These are phyloP conservation scores for Aspergillus eucalypticola DNA, from an alignment of 2,329 filamentous ascomycete species.

Conservation along the genomic window DNA sequence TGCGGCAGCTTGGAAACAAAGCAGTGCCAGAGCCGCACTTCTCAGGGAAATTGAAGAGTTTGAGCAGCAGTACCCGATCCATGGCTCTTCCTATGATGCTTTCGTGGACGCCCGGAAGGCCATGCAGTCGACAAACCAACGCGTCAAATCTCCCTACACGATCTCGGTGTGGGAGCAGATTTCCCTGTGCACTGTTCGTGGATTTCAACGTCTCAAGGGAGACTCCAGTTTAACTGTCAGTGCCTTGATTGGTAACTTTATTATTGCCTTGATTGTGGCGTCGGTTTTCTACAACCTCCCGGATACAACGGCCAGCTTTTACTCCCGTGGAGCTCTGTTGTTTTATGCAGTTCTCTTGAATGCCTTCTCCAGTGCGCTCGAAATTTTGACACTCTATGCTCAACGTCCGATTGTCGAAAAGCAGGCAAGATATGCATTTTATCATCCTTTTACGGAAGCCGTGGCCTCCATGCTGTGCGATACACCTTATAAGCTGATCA, in stretches of 20 bases:
- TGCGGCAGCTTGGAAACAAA: slow-evolving; percentile 54
- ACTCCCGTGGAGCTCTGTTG: slow-evolving; percentile 70
- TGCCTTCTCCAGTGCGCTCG: slow-evolving; percentile 73
- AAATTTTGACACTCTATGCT: slow-evolving; percentile 39
- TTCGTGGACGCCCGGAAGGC: slow-evolving; percentile 38
- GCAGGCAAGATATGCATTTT: slow-evolving; percentile 19
- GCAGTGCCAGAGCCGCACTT: slow-evolving; percentile 43
- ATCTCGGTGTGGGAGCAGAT: slow-evolving; percentile 74
- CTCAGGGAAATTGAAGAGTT: slow-evolving; percentile 42
- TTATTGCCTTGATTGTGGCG: slow-evolving; percentile 72
- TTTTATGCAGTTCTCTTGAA: slow-evolving; percentile 86
- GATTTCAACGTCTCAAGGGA: slow-evolving; percentile 69
- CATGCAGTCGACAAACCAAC: slow-evolving; percentile 45
- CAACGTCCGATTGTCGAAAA: slow-evolving; percentile 21
- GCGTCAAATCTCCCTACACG: slow-evolving; percentile 74
- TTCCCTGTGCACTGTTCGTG: slow-evolving; percentile 73
- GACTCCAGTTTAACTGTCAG: slow-evolving; percentile 72
- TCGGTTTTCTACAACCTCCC: slow-evolving; percentile 77
- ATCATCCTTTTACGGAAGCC: slow-evolving; percentile 16
- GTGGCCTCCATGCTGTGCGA: slow-evolving; percentile 14
- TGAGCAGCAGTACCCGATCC: slow-evolving; percentile 23
- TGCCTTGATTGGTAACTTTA: slow-evolving; percentile 63
- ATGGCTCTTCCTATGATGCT: slow-evolving; percentile 39
- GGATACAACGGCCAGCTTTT: slow-evolving; percentile 68
- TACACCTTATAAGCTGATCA: slow-evolving; percentile 74